phyloP scores from a whole-genome alignment of 2,329 filamentous ascomycete species.

The Trichoderma sp. region DNA sequence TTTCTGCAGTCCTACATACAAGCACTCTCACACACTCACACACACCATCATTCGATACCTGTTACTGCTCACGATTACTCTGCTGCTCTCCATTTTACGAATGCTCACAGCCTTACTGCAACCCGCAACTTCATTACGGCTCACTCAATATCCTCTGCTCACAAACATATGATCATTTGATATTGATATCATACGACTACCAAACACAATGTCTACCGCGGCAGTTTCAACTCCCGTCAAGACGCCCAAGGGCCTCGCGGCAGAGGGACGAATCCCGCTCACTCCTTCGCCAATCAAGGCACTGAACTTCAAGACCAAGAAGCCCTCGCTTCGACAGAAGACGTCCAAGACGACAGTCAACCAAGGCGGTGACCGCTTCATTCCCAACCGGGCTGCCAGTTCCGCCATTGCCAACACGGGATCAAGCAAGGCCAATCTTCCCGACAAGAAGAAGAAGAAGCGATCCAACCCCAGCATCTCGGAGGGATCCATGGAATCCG shows the following conservation, averaged over 20 bases:
- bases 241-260: constrained; percentile 92
- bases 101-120: too few species aligned
- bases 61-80: too few species aligned
- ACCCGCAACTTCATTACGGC: constrained; percentile 13
- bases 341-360: constrained; percentile 76
- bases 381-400: constrained; percentile 88
- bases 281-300: constrained; percentile 83
- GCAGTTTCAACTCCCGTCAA: constrained; percentile 89
- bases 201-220: constrained; percentile 70
- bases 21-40: too few species aligned
- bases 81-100: too few species aligned
- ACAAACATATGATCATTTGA: constrained; percentile 26
- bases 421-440: constrained; percentile 76
- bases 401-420: constrained; percentile 82
- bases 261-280: constrained; percentile 90
- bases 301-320: constrained; percentile 59
- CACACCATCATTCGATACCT: too few species aligned
- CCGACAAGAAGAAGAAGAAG: constrained; percentile 70
- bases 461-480: constrained; percentile 64
- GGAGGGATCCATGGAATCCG: constrained; percentile 75
- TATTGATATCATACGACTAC: constrained; percentile 15
- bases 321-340: constrained; percentile 56
- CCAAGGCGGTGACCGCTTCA: constrained; percentile 89
- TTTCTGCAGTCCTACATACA: constrained; percentile 31
- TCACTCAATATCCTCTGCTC: not conserved